Conservation (phyloP, 345 rosid species). For the Syzygium oleosum region DNA sequence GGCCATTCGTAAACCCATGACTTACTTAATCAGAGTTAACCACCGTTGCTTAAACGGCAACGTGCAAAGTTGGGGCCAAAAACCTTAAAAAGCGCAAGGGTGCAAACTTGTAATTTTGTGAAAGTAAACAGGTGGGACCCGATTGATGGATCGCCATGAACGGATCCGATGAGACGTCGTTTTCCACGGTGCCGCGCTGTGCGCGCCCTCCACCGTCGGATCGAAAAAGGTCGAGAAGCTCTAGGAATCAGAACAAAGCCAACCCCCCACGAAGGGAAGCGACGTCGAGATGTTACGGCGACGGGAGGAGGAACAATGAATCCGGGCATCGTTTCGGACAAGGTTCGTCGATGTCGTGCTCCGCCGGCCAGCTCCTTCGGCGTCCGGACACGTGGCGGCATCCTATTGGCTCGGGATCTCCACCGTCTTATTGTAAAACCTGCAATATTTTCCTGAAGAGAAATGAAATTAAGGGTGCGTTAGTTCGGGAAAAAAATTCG, state of each 20-base stretch:
- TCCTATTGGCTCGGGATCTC: too few species aligned
- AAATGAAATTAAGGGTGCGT: too few species aligned
- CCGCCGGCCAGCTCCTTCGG: background rate
- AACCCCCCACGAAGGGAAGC: background rate
- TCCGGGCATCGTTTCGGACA: background rate
- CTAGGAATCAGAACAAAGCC: too few species aligned
- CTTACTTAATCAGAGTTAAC: too few species aligned
- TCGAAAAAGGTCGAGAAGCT: background rate
- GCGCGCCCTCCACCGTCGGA: background rate
- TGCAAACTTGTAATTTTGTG: background rate
- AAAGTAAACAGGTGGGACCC: background rate
- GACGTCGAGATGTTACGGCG: background rate
- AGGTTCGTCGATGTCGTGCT: background rate
- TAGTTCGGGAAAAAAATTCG: too few species aligned
- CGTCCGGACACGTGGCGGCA: background rate
- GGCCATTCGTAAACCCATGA: background rate
- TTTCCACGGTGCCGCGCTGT: background rate
- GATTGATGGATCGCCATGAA: background rate
- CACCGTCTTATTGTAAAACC: too few species aligned
- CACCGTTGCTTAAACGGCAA: too few species aligned
- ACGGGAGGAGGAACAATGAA: background rate
- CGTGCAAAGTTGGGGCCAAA: too few species aligned
- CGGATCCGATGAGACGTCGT: background rate
- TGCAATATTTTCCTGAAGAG: too few species aligned
- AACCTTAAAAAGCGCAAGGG: too few species aligned